A percentile compares a stretch with the other conserved stretches of the same genome.
These are phyloP conservation scores for Moesziomyces aphidis DNA, from an alignment of 1,284 basidiomycete genomes.

Conservation along the genomic window DNA sequence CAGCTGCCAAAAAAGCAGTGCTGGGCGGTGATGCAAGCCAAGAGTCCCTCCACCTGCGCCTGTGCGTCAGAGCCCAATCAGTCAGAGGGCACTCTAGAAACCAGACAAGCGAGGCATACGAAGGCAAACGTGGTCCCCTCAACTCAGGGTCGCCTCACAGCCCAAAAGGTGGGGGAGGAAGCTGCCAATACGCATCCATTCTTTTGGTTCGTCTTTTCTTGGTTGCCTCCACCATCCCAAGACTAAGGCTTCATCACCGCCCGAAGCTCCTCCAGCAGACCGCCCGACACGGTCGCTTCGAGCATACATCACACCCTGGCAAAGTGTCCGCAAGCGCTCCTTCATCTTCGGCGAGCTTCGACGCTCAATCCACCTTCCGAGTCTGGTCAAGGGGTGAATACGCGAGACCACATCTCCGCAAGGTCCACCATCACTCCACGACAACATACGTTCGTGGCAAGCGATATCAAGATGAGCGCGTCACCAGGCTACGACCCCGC, in stretches of 20 bases:
- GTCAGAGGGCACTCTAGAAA: background rate
- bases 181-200: background rate
- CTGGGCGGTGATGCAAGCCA: background rate
- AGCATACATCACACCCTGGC: background rate
- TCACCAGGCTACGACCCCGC: slow-evolving; percentile 35
- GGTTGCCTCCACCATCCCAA: background rate
- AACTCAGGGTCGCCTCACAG: background rate
- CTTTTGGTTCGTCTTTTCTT: background rate
- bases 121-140: background rate
- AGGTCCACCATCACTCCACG: background rate
- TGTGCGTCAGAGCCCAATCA: background rate
- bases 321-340: background rate
- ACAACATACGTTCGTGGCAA: background rate
- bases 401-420: too few species aligned
- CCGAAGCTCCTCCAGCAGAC: background rate
- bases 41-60: slow-evolving; percentile 2
- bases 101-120: background rate
- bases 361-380: too few species aligned
- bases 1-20: background rate
- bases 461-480: slow-evolving; percentile 15
- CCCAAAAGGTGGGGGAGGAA: background rate
- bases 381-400: too few species aligned
- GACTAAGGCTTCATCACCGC: background rate
- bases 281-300: background rate
- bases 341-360: background rate